Evolutionary conservation across 2,329 filamentous ascomycete species (phyloP).

Genomic region (Colletotrichum spaethianum): DNA sequence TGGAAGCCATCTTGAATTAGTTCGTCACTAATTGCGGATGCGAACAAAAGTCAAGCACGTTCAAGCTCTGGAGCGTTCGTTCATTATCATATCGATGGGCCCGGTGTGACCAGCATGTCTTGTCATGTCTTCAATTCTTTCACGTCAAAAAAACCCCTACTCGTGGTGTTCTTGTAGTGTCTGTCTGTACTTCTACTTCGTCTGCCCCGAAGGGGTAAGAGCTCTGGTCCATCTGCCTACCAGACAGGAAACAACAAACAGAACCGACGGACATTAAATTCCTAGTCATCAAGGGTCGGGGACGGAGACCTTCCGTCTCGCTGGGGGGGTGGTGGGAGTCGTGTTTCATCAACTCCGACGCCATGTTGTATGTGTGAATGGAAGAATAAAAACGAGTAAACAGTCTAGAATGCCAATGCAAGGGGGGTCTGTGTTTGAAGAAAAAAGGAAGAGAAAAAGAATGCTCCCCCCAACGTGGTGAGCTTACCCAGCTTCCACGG

Average conservation of each 20-base stretch:
- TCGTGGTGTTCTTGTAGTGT: constrained; percentile 15
- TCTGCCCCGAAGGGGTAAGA: neutral
- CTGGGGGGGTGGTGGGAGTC: neutral
- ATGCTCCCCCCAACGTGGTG: constrained; percentile 18
- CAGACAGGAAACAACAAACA: neutral
- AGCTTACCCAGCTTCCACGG: constrained; percentile 27
- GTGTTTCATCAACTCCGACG: constrained; percentile 29
- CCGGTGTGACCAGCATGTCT: neutral
- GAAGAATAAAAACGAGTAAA: constrained; percentile 27
- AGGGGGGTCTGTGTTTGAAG: neutral
- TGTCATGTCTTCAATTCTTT: constrained; percentile 13
- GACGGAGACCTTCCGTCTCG: constrained; percentile 21
- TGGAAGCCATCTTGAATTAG: neutral
- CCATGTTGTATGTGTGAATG: constrained; percentile 25
- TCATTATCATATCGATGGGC: neutral
- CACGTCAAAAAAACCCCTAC: constrained; percentile 11
- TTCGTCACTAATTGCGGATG: neutral
- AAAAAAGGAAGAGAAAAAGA: constrained; percentile 8
- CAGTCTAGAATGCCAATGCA: constrained; percentile 18
- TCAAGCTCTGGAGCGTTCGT: neutral
- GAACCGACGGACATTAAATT: constrained; percentile 3
- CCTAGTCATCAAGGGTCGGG: constrained; percentile 25
- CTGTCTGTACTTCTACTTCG: constrained; percentile 20
- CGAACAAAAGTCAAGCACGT: neutral
- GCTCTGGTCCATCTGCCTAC: constrained; percentile 23